phyloP scores from a whole-genome alignment of 2,329 filamentous ascomycete species.

The Ophiosphaerella narmari region DNA sequence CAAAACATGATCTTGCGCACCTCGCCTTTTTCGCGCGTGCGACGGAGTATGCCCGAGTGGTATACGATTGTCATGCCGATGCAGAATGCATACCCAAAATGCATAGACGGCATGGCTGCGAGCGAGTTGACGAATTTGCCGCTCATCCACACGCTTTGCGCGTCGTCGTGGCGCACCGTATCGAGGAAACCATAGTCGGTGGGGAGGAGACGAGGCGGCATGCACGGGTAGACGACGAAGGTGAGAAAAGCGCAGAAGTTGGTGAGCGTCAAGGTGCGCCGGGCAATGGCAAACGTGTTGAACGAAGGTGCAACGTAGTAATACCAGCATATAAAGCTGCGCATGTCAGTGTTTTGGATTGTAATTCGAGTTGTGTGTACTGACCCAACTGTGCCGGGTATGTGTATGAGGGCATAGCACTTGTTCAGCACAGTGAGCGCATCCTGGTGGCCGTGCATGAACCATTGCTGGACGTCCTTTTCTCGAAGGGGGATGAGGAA shows the following conservation, averaged over 20 bases:
- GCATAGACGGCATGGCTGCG: constrained; percentile 56
- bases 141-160: constrained; percentile 53
- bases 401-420: constrained; percentile 64
- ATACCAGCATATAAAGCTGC: constrained; percentile 66
- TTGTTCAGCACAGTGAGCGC: constrained; percentile 62
- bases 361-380: constrained; percentile 10
- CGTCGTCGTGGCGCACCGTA: constrained; percentile 54
- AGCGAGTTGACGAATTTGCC: constrained; percentile 54
- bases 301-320: constrained; percentile 62
- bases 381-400: constrained; percentile 64
- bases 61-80: constrained; percentile 59
- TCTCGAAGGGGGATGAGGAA: constrained; percentile 60
- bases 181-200: constrained; percentile 53
- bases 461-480: constrained; percentile 60
- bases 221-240: constrained; percentile 59
- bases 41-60: constrained; percentile 55
- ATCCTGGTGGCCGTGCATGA: constrained; percentile 58
- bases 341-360: constrained; percentile 16
- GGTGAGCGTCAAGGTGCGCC: constrained; percentile 55
- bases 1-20: constrained; percentile 48
- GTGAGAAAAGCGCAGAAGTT: constrained; percentile 60
- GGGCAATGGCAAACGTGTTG: constrained; percentile 50
- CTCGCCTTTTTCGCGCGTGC: constrained; percentile 50
- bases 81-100: constrained; percentile 61
- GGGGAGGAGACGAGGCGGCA: constrained; percentile 56